These are phyloP conservation scores for Musa beccarii DNA, from an alignment of 176 grass and related monocot species.

Conservation along the genomic window DNA sequence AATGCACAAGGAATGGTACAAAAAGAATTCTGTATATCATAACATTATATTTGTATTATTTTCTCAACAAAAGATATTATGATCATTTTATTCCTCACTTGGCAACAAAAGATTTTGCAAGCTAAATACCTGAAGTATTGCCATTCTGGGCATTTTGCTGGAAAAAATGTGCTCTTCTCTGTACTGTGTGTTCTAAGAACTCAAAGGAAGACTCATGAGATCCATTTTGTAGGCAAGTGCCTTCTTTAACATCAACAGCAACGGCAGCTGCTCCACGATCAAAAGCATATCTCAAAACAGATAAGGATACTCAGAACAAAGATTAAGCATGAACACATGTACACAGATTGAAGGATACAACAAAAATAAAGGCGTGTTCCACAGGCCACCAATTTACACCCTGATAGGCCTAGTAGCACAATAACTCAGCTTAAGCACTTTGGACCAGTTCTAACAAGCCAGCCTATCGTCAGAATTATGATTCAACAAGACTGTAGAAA, in stretches of 20 bases:
- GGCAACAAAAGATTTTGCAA: neutral
- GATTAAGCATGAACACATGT: neutral
- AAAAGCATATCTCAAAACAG: constrained; percentile 68
- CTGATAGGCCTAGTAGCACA: neutral
- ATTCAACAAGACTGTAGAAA: too few relatives aligned
- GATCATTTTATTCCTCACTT: too few relatives aligned
- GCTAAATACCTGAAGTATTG: constrained; percentile 8
- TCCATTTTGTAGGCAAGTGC: constrained; percentile 24
- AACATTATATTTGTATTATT: too few relatives aligned
- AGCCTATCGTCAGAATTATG: neutral
- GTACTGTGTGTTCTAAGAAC: constrained; percentile 42
- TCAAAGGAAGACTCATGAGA: constrained; percentile 32
- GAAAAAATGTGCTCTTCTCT: constrained; percentile 48
- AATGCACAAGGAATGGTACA: too few relatives aligned
- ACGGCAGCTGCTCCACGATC: constrained; percentile 56
- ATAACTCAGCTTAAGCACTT: neutral
- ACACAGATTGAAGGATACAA: neutral
- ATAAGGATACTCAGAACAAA: constrained; percentile 46
- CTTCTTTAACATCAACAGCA: constrained; percentile 60
- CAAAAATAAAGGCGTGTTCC: neutral
- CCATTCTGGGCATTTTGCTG: constrained; percentile 29
- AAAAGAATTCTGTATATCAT: too few relatives aligned
- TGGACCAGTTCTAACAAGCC: neutral
- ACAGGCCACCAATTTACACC: neutral
- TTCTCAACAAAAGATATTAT: too few relatives aligned